These are phyloP conservation scores for Eucalyptus polyanthemos DNA, from an alignment of 345 rosid genomes.

Conservation along the genomic window DNA sequence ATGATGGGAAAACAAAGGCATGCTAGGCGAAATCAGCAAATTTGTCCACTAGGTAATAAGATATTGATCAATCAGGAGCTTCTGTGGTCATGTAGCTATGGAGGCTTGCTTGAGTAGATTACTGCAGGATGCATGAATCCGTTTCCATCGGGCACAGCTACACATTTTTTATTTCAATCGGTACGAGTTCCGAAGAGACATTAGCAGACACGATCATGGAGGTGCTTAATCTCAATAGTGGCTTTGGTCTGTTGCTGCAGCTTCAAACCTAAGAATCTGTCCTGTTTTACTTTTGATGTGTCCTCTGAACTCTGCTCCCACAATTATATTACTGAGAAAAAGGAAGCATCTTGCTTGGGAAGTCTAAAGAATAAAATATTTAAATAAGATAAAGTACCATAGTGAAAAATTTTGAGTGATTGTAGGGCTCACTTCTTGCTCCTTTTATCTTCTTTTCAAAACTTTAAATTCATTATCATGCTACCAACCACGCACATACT, in stretches of 20 bases:
- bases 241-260: neutral
- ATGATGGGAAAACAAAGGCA: constrained; percentile 5
- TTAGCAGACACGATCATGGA: neutral
- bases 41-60: neutral
- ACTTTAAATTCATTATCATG: constrained; percentile 19
- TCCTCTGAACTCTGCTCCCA: neutral
- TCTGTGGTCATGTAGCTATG: neutral
- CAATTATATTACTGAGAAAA: neutral
- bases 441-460: constrained; percentile 27
- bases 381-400: neutral
- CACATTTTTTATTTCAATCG: neutral
- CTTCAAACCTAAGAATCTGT: constrained; percentile 2
- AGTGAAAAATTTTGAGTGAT: constrained; percentile 22
- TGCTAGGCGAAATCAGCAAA: constrained; percentile 2
- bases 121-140: constrained; percentile 9
- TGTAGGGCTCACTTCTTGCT: constrained; percentile 49
- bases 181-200: neutral
- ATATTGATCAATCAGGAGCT: neutral
- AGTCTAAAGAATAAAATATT: constrained; percentile 5
- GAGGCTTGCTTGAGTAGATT: neutral
- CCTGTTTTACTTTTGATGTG: neutral
- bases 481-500: neutral
- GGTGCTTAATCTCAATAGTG: neutral
- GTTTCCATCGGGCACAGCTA: neutral
- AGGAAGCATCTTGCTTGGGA: constrained; percentile 6